phyloP scores from a whole-genome alignment of 1,139 yeast genomes.

The Saccharomyces hybrid region DNA sequence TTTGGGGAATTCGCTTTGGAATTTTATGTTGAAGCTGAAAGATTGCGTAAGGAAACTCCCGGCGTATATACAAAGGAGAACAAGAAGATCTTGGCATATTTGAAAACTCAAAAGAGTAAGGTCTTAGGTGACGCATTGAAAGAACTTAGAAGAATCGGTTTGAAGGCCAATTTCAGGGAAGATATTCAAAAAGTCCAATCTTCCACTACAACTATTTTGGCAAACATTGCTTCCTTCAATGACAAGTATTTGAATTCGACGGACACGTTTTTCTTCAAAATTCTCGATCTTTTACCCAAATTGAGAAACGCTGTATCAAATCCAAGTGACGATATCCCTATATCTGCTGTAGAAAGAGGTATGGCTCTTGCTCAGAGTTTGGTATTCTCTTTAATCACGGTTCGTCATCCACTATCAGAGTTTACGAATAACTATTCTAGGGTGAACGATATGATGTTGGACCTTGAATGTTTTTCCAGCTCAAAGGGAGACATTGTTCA shows the following conservation, averaged over 20 bases:
- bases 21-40: slow-evolving; percentile 50
- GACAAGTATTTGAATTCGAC: slow-evolving; percentile 37
- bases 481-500: slow-evolving; percentile 15
- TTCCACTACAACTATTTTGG: slow-evolving; percentile 55
- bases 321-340: slow-evolving; percentile 68
- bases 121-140: slow-evolving; percentile 68
- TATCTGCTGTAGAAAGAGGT: slow-evolving; percentile 65
- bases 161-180: slow-evolving; percentile 56
- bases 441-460: slow-evolving; percentile 15
- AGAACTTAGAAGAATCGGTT: slow-evolving; percentile 68
- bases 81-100: slow-evolving; percentile 62
- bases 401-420: slow-evolving; percentile 41
- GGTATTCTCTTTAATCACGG: slow-evolving; percentile 45
- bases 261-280: slow-evolving; percentile 58
- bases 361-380: slow-evolving; percentile 74
- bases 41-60: slow-evolving; percentile 73
- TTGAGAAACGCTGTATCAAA: slow-evolving; percentile 57
- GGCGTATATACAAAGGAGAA: slow-evolving; percentile 57
- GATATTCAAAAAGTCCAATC: slow-evolving; percentile 58
- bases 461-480: slow-evolving; percentile 18
- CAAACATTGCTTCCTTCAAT: slow-evolving; percentile 44
- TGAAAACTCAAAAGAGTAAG: slow-evolving; percentile 74
- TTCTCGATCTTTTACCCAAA: slow-evolving; percentile 74
- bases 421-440: slow-evolving; percentile 27
- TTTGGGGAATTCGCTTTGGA: slow-evolving; percentile 48